Base-by-base conservation (phyloP, 2,329 filamentous ascomycete species). In the Daldinia sp. region DNA sequence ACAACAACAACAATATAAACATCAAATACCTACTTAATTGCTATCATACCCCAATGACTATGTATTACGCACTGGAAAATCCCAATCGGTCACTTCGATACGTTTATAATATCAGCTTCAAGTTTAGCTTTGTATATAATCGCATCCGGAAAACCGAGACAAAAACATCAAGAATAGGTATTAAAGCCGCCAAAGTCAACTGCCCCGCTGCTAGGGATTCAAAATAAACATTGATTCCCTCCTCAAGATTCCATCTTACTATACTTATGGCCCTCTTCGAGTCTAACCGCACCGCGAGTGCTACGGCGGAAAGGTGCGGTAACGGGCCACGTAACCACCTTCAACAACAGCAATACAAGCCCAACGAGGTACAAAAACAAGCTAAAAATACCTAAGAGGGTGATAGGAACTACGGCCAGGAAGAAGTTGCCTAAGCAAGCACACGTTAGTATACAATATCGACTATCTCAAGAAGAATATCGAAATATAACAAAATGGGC, bases 381-480 rank as follows among this genome's bases (percentile, higher is more conserved):
- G 32, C 59, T 62, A 10, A 62, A 48, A n/a, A 62, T n/a, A 8
- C 59, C 52, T 11, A 62, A 10, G n/a, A 58, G n/a, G 17, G 53
- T 62, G n/a, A 58, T 62, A 0, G 53, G 53, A 17, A 62, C 39
- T 9, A 58, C 59, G 7, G 48, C 59, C 10, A 58, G 27, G 17
- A 58, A 29, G 32, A 62, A 58, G 25, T 62, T 62, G 10, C 48
- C 59, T 58, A 4, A 4, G 19, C 7, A 47, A 7, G 10, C 23
- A 2, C 8, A 17, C 15, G 43, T 61, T 47, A 61, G 53, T 9
- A 57, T 6, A 5, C 4, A 19, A 1, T 1, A 10, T 15, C 13
- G 6, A 21, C 4, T n/a, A 11, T 11, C 11, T 32, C 29, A 11
- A 32, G 6, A 41, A 9, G 17, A 41, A 41, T 17, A 25, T 11